Percentiles rank a stretch among this genome's conserved stretches.
These are phyloP conservation scores for Saccharomycopsis sp. DNA, from an alignment of 805 yeast species.

Conservation along the genomic window DNA sequence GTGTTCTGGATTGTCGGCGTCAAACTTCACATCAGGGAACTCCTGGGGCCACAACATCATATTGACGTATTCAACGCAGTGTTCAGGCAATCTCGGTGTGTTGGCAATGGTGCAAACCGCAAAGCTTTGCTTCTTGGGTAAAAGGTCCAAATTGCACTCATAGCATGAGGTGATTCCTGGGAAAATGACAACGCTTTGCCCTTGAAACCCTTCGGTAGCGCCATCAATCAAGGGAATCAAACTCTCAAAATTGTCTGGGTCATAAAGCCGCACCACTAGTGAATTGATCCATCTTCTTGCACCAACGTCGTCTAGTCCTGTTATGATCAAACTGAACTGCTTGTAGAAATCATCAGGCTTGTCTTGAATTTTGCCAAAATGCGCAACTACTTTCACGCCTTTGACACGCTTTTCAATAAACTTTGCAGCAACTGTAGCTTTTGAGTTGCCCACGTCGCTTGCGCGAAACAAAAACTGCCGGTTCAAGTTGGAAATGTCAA, in stretches of 20 bases:
- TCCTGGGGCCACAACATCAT: constrained; percentile 61
- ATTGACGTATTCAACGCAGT: constrained; percentile 86
- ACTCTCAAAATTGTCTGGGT: constrained; percentile 33
- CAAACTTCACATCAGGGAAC: constrained; percentile 41
- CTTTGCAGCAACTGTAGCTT: constrained; percentile 56
- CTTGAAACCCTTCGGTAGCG: constrained; percentile 91
- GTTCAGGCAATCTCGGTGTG: constrained; percentile 90
- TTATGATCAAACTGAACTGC: constrained; percentile 63
- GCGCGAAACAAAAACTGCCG: constrained; percentile 64
- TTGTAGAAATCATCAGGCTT: constrained; percentile 52
- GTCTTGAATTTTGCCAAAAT: constrained; percentile 57
- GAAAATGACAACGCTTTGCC: constrained; percentile 78
- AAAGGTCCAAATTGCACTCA: constrained; percentile 78
- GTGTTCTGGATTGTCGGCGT: constrained; percentile 61
- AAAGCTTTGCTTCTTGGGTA: constrained; percentile 50
- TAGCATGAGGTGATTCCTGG: constrained; percentile 86
- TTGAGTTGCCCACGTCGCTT: constrained; percentile 53
- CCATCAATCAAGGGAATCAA: constrained; percentile 78
- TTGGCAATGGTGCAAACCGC: constrained; percentile 94
- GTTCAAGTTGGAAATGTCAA: constrained; percentile 67
- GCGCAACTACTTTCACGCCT: constrained; percentile 43
- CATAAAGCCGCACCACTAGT: constrained; percentile 55
- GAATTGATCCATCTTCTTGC: constrained; percentile 88
- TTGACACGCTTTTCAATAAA: constrained; percentile 41
- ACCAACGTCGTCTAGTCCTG: constrained; percentile 84